phyloP scores from a whole-genome alignment of 2,329 filamentous ascomycete species.

The Botryotinia calthae region DNA sequence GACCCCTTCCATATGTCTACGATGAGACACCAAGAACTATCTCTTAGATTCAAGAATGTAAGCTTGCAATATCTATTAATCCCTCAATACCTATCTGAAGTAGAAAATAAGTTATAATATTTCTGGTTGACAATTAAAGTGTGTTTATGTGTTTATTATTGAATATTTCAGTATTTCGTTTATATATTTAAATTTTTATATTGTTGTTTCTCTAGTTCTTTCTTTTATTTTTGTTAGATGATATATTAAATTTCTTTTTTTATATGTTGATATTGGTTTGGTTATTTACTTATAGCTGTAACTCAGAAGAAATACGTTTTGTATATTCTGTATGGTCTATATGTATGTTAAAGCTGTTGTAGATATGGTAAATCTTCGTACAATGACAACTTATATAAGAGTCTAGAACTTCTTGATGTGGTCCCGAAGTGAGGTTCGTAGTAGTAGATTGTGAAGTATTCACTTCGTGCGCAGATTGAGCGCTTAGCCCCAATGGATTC shows the following conservation, averaged over 20 bases:
- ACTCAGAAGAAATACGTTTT: neutral
- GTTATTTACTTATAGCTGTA: accelerated
- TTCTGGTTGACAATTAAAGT: too few relatives aligned
- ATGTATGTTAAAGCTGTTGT: neutral
- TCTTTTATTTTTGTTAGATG: neutral
- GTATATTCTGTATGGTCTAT: neutral
- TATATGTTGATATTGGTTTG: neutral
- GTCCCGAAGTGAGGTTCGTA: neutral
- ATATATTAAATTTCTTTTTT: neutral
- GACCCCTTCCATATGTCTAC: neutral
- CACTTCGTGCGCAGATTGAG: neutral
- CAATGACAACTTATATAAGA: neutral
- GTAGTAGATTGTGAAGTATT: neutral
- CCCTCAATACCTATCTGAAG: neutral
- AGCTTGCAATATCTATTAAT: neutral
- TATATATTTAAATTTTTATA: too few relatives aligned
- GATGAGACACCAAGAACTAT: neutral
- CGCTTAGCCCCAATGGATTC: neutral
- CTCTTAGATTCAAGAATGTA: neutral
- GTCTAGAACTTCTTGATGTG: neutral
- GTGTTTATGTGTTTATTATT: too few relatives aligned
- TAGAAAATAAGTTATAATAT: neutral
- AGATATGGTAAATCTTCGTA: neutral
- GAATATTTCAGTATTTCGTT: too few relatives aligned
- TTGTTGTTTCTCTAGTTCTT: neutral